Base-by-base conservation (phyloP, 2,329 filamentous ascomycete species). In the Ophidiomyces ophidiicola region DNA sequence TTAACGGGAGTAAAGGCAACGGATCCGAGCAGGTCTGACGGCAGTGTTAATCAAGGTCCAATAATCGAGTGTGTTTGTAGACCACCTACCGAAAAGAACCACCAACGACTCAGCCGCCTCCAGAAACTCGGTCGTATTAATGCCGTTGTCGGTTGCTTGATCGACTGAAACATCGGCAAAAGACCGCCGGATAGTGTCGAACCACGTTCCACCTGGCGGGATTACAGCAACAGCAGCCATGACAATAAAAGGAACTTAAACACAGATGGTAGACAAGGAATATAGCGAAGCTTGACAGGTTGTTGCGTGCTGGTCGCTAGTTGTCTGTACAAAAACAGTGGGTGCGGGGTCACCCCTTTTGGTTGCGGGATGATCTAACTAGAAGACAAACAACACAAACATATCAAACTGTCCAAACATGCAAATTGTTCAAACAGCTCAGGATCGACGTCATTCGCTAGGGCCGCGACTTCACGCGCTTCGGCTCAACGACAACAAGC, bases 1-100 rank as follows among this genome's bases (percentile, higher is more conserved):
- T 94, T 94, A 58, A 96, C 88, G 18, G 84, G 82, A 39, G 71
- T 76, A 66, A 98, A 96, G 48, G 87, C 86, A 23, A 81, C 74
- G 31, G 69, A 71, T 37, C 73, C 74, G 19, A 79, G 62, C 28
- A 76, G 62, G 58, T 78, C 76, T 74, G 46, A 15, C 15, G 8
- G 8, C 19, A n/a, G 18, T 2, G 20, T 24, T 5, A 20, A 1
- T 25, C 43, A 44, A 26, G 17, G 38, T 20, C 31, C 1, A 8
- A 6, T 18, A 8, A 18, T 4, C n/a, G 11, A 25, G 25, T 3
- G 20, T 4, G 15, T 4, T 4, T 15, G 12, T 21, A 4, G 2
- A 19, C 14, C 17, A 50, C 63, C 19, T 62, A 90, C 85, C 84
- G 56, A 96, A 96, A 46, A 98, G 76, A 46, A 77, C 82, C 38